Base-by-base conservation (phyloP, 495 filamentous ascomycete genomes). In the Opeltia flavorubescens region DNA sequence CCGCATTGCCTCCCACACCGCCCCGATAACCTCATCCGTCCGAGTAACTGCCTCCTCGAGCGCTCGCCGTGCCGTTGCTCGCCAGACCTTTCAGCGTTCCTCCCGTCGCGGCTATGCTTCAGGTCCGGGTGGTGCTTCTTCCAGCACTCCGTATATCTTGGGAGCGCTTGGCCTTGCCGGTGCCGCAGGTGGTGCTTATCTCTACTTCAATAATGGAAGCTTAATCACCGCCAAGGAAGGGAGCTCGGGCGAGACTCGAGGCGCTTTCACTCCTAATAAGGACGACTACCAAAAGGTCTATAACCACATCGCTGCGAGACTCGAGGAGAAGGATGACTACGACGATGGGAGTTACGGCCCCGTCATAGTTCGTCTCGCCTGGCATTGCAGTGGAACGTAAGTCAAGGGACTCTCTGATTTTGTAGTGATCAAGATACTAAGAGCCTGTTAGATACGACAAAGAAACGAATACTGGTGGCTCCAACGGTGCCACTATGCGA, bases 401-500 rank as follows among this genome's bases (percentile, higher is more conserved):
- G 58, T 52, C 4, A 24, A 12, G 7, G 13, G 18, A 21, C 18
- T 12, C 15, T 18, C 23, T 39, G 8, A 17, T 7, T n/a, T 21
- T 4, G 1, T 40, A 43, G 11, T 9, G 40, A 9, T 2, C 3
- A 17, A 17, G 4, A n/a, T 21, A 23, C 50, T 53, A 20, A 53
- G 26, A 3, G 7, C 4, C 5, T 50, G n/a, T 43, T 13, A 61
- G 56, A 44, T 98, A 86, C 59, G 91, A 95, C 60, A 81, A 80
- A 67, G 77, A 78, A 59, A 95, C 91, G 40, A 72, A 75, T 55
- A 95, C 91, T 33, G 91, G 91, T 56, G 91, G 91, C 50, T 88
- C 82, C 67, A 94, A 98, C 63, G 91, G 91, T 51, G 88, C 91
- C 46, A 98, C 91, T 55, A 98, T 98, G 91, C 78, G 91, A 63